A percentile compares a stretch with the other conserved stretches of the same genome.
Evolutionary conservation across 768 basidiomycete species (phyloP).

Genomic region (Psilocybe cubensis): DNA sequence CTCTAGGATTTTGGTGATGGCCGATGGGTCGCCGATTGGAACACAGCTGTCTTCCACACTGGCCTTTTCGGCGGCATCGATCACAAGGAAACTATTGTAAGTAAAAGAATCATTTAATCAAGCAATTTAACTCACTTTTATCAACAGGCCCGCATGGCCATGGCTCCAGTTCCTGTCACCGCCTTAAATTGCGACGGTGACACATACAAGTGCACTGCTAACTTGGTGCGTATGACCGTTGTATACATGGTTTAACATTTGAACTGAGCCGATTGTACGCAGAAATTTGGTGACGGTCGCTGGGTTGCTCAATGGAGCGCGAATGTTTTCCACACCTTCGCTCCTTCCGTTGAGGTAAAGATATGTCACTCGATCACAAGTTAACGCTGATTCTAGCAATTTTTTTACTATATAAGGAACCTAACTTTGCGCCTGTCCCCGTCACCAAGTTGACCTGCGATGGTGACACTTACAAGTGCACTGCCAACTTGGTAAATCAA

Average conservation of each 20-base stretch:
- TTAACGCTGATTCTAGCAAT: not conserved
- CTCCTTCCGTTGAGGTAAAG: not conserved
- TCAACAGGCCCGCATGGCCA: not conserved
- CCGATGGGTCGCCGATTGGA: slow-evolving; percentile 15
- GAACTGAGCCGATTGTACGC: not conserved
- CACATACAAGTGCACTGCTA: slow-evolving; percentile 7
- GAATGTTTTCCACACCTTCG: not conserved
- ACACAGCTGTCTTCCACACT: slow-evolving; percentile 5
- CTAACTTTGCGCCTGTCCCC: not conserved
- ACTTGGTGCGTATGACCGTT: not conserved
- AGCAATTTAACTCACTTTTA: too few relatives aligned
- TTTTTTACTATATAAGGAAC: not conserved
- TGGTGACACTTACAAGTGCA: too few relatives aligned
- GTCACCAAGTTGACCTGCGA: too few relatives aligned
- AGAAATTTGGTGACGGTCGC: too few relatives aligned
- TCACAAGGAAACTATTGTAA: slow-evolving; percentile 9
- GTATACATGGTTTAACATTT: not conserved
- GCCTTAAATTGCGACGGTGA: slow-evolving; percentile 7
- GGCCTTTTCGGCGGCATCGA: not conserved
- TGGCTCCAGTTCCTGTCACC: slow-evolving; percentile 9
- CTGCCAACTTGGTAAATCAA: not conserved
- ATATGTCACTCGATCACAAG: not conserved
- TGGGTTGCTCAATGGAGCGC: not conserved
- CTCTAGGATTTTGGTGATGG: slow-evolving; percentile 5
- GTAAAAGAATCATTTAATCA: not conserved